Evolutionary conservation across 2,329 filamentous ascomycete genomes (phyloP).

Genomic region (Rhynchosporium agropyri): DNA sequence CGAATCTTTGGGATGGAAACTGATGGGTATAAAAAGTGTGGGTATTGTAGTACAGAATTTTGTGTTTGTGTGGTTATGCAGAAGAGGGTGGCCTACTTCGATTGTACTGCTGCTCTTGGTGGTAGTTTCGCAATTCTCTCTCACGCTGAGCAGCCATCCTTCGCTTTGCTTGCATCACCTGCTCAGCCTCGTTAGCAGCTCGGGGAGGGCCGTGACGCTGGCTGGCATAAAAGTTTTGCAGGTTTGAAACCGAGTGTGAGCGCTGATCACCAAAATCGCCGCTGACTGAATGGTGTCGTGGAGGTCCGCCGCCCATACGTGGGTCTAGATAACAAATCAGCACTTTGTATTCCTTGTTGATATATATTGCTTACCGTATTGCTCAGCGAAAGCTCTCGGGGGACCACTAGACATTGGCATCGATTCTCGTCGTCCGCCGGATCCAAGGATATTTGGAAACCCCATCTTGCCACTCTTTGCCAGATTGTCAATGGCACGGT

Average conservation of each 20-base stretch:
- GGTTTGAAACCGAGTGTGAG: slow-evolving; percentile 73
- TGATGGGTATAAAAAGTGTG: slow-evolving; percentile 41
- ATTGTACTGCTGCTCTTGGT: slow-evolving; percentile 99
- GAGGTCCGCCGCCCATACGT: slow-evolving; percentile 64
- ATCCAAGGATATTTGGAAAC: slow-evolving; percentile 57
- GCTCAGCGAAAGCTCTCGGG: slow-evolving; percentile 57
- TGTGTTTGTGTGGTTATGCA: slow-evolving; percentile 58
- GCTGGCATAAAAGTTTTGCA: slow-evolving; percentile 91
- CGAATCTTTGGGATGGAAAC: slow-evolving; percentile 41
- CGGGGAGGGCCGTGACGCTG: slow-evolving; percentile 88
- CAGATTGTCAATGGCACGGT: slow-evolving; percentile 92
- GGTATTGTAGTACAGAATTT: slow-evolving; percentile 33
- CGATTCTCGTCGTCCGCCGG: slow-evolving; percentile 75
- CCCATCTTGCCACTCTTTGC: slow-evolving; percentile 90
- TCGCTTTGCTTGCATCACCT: slow-evolving; percentile 99
- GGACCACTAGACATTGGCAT: slow-evolving; percentile 64
- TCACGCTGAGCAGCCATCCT: slow-evolving; percentile 99
- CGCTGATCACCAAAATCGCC: slow-evolving; percentile 72
- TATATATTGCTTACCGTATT: slow-evolving; percentile 55
- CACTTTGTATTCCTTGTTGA: slow-evolving; percentile 25
- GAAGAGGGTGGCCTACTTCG: slow-evolving; percentile 89
- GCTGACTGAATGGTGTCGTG: slow-evolving; percentile 81
- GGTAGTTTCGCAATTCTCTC: slow-evolving; percentile 98
- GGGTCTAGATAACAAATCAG: slow-evolving; percentile 57
- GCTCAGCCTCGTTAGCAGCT: slow-evolving; percentile 88